Evolutionary conservation across 2,329 filamentous ascomycete species (phyloP).

Genomic region (Alternaria sp.): DNA sequence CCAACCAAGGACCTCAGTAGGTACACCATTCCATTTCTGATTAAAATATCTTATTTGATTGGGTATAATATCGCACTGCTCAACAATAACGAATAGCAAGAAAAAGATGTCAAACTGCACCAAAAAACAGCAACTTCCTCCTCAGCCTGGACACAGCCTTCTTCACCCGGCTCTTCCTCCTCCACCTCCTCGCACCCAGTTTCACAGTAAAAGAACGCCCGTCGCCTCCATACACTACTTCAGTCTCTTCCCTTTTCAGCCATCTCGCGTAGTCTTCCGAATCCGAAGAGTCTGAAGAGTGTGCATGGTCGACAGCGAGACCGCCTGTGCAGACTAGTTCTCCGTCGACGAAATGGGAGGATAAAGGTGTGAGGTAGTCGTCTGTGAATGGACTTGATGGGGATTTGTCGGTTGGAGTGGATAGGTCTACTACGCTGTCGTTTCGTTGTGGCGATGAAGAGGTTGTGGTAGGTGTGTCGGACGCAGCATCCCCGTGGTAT

Average conservation of each 20-base stretch:
- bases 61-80: not conserved
- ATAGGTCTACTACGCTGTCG: not conserved
- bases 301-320: not conserved
- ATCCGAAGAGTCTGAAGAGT: not conserved
- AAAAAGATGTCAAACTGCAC: not conserved
- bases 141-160: not conserved
- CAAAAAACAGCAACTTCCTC: not conserved
- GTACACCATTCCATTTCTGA: no score
- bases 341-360: not conserved
- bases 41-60: not conserved
- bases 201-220: not conserved
- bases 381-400: not conserved
- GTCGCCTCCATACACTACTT: not conserved
- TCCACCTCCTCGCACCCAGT: not conserved
- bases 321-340: not conserved
- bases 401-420: not conserved
- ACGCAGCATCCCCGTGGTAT: not conserved
- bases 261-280: not conserved
- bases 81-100: not conserved
- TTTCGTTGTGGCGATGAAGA: not conserved
- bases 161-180: not conserved
- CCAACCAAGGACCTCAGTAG: not conserved
- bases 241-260: not conserved
- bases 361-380: not conserved
- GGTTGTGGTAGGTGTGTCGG: not conserved